phyloP scores from a whole-genome alignment of 441 rosid species.

The Arabidopsis lyrata region DNA sequence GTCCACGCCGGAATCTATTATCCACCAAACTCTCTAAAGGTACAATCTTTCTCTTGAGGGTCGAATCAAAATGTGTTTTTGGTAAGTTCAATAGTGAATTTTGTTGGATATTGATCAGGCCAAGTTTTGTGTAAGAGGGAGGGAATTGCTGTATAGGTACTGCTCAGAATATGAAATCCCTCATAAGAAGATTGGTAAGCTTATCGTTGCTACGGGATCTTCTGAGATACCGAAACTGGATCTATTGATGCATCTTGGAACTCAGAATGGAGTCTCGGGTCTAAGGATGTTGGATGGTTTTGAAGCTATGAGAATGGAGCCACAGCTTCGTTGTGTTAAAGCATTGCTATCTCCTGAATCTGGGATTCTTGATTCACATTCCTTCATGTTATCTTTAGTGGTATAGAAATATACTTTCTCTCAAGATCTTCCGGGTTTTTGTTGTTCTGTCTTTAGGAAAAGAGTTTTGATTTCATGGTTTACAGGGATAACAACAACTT shows the following conservation, averaged over 20 bases:
- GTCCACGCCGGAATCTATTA: constrained; percentile 95
- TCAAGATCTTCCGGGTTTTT: not conserved
- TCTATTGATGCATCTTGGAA: constrained; percentile 62
- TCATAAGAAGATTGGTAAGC: constrained; percentile 81
- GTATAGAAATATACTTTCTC: constrained; percentile 45
- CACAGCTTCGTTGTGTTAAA: constrained; percentile 72
- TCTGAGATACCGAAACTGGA: constrained; percentile 68
- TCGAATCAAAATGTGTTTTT: not conserved
- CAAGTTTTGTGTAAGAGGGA: constrained; percentile 74
- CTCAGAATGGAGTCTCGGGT: constrained; percentile 64
- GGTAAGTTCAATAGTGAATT: not conserved
- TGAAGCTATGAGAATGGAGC: constrained; percentile 83
- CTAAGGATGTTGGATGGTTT: constrained; percentile 72
- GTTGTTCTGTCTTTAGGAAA: constrained; percentile 37
- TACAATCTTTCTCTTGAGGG: constrained; percentile 20
- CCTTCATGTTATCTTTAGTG: constrained; percentile 82
- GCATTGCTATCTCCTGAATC: constrained; percentile 81
- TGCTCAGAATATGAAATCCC: constrained; percentile 64
- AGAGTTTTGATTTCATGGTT: constrained; percentile 45
- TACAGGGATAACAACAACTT: constrained; percentile 30
- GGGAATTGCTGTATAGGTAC: constrained; percentile 71
- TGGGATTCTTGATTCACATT: constrained; percentile 87
- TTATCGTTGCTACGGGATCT: constrained; percentile 74
- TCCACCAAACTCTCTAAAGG: constrained; percentile 79
- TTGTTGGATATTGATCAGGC: constrained; percentile 54